phyloP scores from a whole-genome alignment of 352 stramenopile genomes.

The Aphanomyces astaci region DNA sequence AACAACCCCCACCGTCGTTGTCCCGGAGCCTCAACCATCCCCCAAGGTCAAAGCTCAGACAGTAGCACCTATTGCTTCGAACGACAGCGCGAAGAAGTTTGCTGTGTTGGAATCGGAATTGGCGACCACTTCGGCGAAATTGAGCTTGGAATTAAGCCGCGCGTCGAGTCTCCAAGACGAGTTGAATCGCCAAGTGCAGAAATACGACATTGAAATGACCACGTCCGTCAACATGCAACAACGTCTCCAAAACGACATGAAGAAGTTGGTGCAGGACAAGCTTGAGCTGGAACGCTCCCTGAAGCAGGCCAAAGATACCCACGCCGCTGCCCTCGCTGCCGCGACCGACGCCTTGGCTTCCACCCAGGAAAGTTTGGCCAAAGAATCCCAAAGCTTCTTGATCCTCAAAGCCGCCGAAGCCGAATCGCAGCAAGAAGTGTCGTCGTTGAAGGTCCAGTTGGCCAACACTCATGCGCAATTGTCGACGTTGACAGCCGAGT shows the following conservation, averaged over 20 bases:
- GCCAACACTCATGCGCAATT: background rate
- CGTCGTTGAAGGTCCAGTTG: background rate
- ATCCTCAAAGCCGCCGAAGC: conserved; percentile 11
- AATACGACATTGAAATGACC: conserved; percentile 21
- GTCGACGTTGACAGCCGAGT: background rate
- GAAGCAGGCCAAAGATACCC: background rate
- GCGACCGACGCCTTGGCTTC: background rate
- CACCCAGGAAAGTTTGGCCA: conserved; percentile 5
- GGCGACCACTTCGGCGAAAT: background rate
- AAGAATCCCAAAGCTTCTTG: conserved; percentile 19
- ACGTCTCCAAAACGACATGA: conserved; percentile 22
- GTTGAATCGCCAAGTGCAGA: conserved; percentile 11
- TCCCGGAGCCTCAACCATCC: background rate
- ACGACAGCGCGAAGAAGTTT: background rate
- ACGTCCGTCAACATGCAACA: conserved; percentile 22
- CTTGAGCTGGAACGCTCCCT: conserved; percentile 9
- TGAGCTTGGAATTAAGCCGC: background rate
- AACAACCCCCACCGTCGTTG: background rate
- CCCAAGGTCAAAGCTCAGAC: background rate
- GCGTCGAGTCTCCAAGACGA: conserved; percentile 9
- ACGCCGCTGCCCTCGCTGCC: background rate
- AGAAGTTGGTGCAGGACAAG: conserved; percentile 19
- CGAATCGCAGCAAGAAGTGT: background rate
- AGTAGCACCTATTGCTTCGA: background rate
- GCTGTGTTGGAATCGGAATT: background rate